Percentiles rank a stretch among this genome's conserved stretches.
Evolutionary conservation across 352 stramenopile species (phyloP).

Genomic region (Phytophthora crassamura): DNA sequence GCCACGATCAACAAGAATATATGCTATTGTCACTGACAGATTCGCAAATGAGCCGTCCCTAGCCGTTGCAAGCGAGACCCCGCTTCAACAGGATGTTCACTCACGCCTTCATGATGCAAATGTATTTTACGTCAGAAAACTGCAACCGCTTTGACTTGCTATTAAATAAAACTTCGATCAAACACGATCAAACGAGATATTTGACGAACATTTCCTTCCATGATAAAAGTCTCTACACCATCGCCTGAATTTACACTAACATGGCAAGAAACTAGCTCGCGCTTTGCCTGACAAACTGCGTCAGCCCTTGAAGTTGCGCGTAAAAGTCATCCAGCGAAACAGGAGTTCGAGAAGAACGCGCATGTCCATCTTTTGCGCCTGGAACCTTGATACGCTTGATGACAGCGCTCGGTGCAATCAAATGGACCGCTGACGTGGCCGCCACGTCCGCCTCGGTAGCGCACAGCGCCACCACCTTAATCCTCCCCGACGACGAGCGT

Average conservation of each 20-base stretch:
- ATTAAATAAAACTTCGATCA: too few relatives aligned
- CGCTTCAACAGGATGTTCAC: neutral
- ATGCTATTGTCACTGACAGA: too few relatives aligned
- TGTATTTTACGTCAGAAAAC: too few relatives aligned
- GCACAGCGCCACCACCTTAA: constrained; percentile 42
- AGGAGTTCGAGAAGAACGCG: constrained; percentile 9
- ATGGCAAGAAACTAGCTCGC: neutral
- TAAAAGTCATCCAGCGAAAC: constrained; percentile 41
- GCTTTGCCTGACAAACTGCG: constrained; percentile 34
- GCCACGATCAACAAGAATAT: constrained; percentile 7
- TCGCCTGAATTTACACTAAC: too few relatives aligned
- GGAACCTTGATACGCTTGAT: constrained; percentile 47
- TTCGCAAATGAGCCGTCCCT: neutral
- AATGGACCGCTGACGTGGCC: constrained; percentile 31
- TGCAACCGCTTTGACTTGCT: too few relatives aligned
- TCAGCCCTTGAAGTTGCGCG: constrained; percentile 38
- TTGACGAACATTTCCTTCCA: too few relatives aligned
- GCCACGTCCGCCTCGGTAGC: constrained; percentile 38
- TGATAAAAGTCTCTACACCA: too few relatives aligned
- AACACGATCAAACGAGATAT: too few relatives aligned
- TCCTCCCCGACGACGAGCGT: constrained; percentile 5
- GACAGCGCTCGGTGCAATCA: constrained; percentile 46
- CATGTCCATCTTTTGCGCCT: neutral
- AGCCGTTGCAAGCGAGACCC: neutral
- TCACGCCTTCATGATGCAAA: neutral